Conservation (phyloP, 1,284 basidiomycete species). For the Tylopilus orsonianus region DNA sequence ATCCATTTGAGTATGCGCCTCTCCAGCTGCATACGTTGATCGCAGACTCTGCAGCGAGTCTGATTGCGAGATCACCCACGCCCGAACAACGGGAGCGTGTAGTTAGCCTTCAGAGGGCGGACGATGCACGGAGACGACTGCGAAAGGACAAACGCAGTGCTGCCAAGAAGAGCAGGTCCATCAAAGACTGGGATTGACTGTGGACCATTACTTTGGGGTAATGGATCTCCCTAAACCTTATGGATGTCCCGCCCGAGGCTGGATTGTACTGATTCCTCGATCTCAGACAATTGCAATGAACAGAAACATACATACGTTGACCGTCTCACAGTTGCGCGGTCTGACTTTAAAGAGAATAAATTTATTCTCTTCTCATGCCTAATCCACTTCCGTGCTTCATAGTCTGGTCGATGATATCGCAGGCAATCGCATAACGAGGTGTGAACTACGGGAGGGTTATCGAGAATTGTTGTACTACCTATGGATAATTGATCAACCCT, state of each 20-base stretch:
- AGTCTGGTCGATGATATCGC: too few relatives aligned
- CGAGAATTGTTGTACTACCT: too few relatives aligned
- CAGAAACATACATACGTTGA: too few relatives aligned
- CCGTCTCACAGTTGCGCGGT: too few relatives aligned
- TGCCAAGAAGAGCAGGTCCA: slow-evolving; percentile 40
- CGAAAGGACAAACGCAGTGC: slow-evolving; percentile 55
- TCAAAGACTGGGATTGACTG: slow-evolving; percentile 28
- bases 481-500: too few relatives aligned
- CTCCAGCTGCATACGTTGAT: slow-evolving; percentile 58
- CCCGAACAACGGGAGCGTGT: slow-evolving; percentile 58
- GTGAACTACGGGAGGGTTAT: too few relatives aligned
- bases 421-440: too few relatives aligned
- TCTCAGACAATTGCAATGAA: neutral
- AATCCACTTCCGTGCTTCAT: too few relatives aligned
- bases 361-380: too few relatives aligned
- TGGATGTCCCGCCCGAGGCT: neutral
- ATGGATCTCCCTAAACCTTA: neutral
- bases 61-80: slow-evolving; percentile 55
- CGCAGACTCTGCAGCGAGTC: slow-evolving; percentile 43
- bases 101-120: slow-evolving; percentile 42
- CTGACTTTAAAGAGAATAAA: too few relatives aligned
- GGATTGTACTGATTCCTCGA: neutral
- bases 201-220: neutral
- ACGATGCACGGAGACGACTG: slow-evolving; percentile 44
- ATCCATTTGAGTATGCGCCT: neutral